A percentile compares a stretch with the other conserved stretches of the same genome.
Evolutionary conservation across 192 early-diverging fungal genomes (phyloP).

Genomic region (Dissophora globulifera): DNA sequence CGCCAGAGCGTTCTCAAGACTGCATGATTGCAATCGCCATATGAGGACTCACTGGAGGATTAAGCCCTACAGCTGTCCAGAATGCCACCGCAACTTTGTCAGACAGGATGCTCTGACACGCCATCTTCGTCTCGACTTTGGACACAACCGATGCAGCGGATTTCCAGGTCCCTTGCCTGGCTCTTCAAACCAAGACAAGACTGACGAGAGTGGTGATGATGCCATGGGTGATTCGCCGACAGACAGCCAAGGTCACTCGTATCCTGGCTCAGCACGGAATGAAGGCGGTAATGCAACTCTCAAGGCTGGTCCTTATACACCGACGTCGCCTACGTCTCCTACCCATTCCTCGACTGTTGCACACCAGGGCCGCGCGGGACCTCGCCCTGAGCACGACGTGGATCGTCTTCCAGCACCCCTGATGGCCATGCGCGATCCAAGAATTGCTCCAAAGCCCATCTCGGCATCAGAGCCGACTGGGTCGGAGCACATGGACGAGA

Average conservation of each 20-base stretch:
- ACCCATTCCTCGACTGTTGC: background rate
- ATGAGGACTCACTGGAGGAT: slow-evolving; percentile 79
- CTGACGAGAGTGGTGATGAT: slow-evolving; percentile 18
- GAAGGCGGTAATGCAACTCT: background rate
- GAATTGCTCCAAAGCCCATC: background rate
- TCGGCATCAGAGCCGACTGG: background rate
- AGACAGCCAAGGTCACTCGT: background rate
- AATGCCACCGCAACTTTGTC: slow-evolving; percentile 78
- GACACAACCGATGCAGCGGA: slow-evolving; percentile 49
- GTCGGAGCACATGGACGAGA: background rate
- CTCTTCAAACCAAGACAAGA: slow-evolving; percentile 24
- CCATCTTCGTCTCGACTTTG: slow-evolving; percentile 47
- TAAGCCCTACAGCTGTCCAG: slow-evolving; percentile 80
- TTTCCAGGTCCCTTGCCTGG: slow-evolving; percentile 38
- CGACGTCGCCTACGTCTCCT: slow-evolving; percentile 16
- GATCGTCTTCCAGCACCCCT: background rate
- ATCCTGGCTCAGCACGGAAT: background rate
- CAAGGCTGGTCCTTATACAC: slow-evolving; percentile 10
- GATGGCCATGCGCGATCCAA: background rate
- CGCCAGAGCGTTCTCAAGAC: slow-evolving; percentile 68
- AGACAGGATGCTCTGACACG: slow-evolving; percentile 48
- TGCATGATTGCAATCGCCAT: slow-evolving; percentile 81
- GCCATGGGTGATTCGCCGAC: slow-evolving; percentile 13
- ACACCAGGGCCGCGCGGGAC: background rate
- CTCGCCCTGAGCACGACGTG: background rate